Evolutionary conservation across 2,329 filamentous ascomycete genomes (phyloP).

Genomic region (Colletotrichum echinochloae): DNA sequence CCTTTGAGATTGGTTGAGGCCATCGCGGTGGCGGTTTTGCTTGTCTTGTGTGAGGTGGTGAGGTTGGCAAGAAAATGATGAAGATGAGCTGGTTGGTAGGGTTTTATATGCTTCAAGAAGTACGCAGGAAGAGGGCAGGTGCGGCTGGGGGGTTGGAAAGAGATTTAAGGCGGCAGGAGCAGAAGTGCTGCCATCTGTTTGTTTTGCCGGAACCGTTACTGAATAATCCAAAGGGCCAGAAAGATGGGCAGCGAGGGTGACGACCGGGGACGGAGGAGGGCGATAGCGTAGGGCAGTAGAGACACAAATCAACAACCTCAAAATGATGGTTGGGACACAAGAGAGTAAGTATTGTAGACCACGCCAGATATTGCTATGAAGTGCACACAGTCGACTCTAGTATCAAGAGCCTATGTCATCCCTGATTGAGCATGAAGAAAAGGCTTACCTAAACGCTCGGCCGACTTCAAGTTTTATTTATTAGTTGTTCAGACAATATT

Average conservation of each 20-base stretch:
- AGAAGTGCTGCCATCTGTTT: neutral
- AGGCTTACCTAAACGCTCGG: too few relatives aligned
- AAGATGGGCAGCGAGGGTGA: neutral
- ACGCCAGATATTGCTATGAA: too few relatives aligned
- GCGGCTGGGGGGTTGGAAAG: neutral
- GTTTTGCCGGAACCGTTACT: neutral
- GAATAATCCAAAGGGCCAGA: neutral
- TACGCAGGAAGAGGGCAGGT: neutral
- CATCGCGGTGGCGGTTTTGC: neutral
- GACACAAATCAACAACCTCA: too few relatives aligned
- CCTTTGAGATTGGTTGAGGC: neutral
- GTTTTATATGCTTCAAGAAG: neutral
- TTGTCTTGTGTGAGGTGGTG: neutral
- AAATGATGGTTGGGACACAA: too few relatives aligned
- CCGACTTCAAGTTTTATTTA: too few relatives aligned
- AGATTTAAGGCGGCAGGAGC: neutral
- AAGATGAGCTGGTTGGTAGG: neutral
- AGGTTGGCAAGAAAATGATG: neutral
- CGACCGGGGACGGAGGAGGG: neutral
- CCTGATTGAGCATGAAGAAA: too few relatives aligned
- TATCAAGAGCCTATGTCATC: too few relatives aligned
- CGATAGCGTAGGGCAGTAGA: too few relatives aligned
- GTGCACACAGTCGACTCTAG: too few relatives aligned
- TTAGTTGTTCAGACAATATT: too few relatives aligned
- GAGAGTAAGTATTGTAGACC: too few relatives aligned